Evolutionary conservation across 2,329 filamentous ascomycete species (phyloP), one percentile per base, ranked within the genome.

Genomic region (Botrytis paeoniae): DNA sequence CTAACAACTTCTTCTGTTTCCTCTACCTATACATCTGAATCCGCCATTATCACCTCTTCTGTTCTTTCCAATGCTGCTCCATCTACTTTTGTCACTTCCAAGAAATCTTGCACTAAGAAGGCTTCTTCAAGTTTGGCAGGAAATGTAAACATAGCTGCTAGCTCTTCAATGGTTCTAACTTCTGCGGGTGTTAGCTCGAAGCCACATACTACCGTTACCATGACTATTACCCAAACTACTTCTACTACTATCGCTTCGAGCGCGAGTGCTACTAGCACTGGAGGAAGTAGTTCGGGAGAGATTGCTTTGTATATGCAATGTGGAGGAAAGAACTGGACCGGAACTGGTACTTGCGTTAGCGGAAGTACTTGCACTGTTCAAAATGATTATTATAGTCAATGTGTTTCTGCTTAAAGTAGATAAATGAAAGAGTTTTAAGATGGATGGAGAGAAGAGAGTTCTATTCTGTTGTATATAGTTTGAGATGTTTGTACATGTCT

Each of bases 311-410:
- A 75, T 45, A 25, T 39, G 3, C 77, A 80, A 71, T 80, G 79
- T 73, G 79, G 77, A 22, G 79, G 79, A 2, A 37, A 9, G 32
- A 74, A 72, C 0, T 80, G 78, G 78, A 77, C 75, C 0, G 79
- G 79, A 2, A 66, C 69, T 20, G 75, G 75, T 4, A 71, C 73
- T 62, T 80, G 79, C 76, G 77, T 75, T 68, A 72, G 70, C 25
- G 79, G 78, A 1, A 75, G 75, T 7, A 77, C 73, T 12, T 80
- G 79, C 63, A 77, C 71, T 3, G 73, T 60, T 22, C 68, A 73
- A 6, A 80, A 76, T 73, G 64, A 62, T 29, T 80, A 74, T 54
- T 80, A 80, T 64, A 78, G 75, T 1, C 78, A 79, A 59, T 79
- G 78, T 66, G 72, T 78, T 73, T 76, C 12, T 18, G 37, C 16